Percentiles rank a stretch among this genome's conserved stretches.
Evolutionary conservation across 2,329 filamentous ascomycete species (phyloP).

Genomic region (Calonectria pteridis): DNA sequence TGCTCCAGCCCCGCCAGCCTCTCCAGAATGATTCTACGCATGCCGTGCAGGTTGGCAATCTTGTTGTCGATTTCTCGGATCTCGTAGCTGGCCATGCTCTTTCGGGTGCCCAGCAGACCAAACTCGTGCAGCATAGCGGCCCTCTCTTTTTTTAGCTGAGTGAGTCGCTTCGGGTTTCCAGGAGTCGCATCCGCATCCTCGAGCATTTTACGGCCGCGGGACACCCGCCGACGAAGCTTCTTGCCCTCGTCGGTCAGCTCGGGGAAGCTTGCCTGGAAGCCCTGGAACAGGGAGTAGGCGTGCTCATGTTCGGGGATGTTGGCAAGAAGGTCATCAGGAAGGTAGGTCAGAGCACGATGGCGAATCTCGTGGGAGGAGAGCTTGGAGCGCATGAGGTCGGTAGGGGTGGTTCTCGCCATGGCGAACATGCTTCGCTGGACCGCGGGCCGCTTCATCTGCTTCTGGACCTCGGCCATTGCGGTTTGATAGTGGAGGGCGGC

Average conservation of each 20-base stretch:
- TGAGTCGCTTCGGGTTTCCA: conserved; percentile 75
- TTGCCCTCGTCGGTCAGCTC: conserved; percentile 76
- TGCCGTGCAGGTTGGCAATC: conserved; percentile 90
- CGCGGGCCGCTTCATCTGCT: conserved; percentile 85
- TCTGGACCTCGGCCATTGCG: conserved; percentile 90
- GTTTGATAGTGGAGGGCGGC: conserved; percentile 80
- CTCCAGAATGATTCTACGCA: conserved; percentile 93
- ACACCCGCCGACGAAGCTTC: conserved; percentile 77
- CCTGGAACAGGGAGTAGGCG: conserved; percentile 93
- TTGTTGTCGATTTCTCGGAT: conserved; percentile 98
- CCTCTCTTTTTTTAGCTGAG: conserved; percentile 83
- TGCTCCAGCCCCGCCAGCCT: conserved; percentile 88
- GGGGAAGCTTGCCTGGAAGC: conserved; percentile 91
- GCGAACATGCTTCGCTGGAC: conserved; percentile 93
- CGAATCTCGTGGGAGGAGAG: conserved; percentile 94
- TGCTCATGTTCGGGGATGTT: conserved; percentile 91
- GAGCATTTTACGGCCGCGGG: conserved; percentile 82
- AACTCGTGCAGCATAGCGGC: conserved; percentile 84
- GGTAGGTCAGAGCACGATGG: conserved; percentile 87
- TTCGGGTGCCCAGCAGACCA: conserved; percentile 91
- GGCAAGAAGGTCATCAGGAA: conserved; percentile 89
- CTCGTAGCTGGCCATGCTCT: conserved; percentile 97
- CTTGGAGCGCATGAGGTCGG: conserved; percentile 91
- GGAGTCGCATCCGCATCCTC: conserved; percentile 69
- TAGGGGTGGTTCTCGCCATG: conserved; percentile 90